phyloP scores from a whole-genome alignment of 2,329 filamentous ascomycete species.

The Colletotrichum aenigma region DNA sequence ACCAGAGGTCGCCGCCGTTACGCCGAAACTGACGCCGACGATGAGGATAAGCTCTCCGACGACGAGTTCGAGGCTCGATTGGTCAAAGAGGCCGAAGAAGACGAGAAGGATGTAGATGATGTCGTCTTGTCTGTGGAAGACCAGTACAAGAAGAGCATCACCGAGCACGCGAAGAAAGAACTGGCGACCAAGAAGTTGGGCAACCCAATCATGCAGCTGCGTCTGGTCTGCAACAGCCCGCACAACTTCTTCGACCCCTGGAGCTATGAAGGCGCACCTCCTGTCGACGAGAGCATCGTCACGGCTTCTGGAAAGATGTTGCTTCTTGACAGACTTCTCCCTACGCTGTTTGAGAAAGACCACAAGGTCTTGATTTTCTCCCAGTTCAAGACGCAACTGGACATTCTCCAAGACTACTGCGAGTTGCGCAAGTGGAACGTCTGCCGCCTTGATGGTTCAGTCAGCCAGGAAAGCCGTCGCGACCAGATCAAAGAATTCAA shows the following conservation, averaged over 20 bases:
- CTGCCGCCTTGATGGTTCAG: slow-evolving; percentile 89
- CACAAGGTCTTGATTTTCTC: slow-evolving; percentile 97
- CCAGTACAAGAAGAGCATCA: slow-evolving; percentile 66
- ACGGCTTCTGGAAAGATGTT: slow-evolving; percentile 95
- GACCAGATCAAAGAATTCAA: slow-evolving; percentile 79
- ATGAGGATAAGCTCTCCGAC: slow-evolving; percentile 71
- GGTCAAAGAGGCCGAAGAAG: slow-evolving; percentile 61
- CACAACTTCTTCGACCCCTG: slow-evolving; percentile 98
- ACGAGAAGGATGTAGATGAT: slow-evolving; percentile 39
- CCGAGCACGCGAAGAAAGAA: slow-evolving; percentile 84
- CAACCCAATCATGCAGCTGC: slow-evolving; percentile 90
- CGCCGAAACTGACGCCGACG: slow-evolving; percentile 61
- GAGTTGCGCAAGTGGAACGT: slow-evolving; percentile 80
- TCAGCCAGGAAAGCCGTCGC: slow-evolving; percentile 74
- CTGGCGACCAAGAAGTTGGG: slow-evolving; percentile 91
- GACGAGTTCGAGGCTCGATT: slow-evolving; percentile 83
- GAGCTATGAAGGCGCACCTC: slow-evolving; percentile 59
- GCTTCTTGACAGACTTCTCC: slow-evolving; percentile 84
- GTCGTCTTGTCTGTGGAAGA: slow-evolving; percentile 59
- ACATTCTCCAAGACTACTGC: slow-evolving; percentile 89
- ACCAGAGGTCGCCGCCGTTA: slow-evolving; percentile 43
- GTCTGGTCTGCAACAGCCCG: slow-evolving; percentile 89
- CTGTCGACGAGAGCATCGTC: slow-evolving; percentile 80
- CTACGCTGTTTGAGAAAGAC: slow-evolving; percentile 70
- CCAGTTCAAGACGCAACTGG: slow-evolving; percentile 93